Conservation (phyloP, 352 stramenopile species). For the Globisporangium sylvaticum region DNA sequence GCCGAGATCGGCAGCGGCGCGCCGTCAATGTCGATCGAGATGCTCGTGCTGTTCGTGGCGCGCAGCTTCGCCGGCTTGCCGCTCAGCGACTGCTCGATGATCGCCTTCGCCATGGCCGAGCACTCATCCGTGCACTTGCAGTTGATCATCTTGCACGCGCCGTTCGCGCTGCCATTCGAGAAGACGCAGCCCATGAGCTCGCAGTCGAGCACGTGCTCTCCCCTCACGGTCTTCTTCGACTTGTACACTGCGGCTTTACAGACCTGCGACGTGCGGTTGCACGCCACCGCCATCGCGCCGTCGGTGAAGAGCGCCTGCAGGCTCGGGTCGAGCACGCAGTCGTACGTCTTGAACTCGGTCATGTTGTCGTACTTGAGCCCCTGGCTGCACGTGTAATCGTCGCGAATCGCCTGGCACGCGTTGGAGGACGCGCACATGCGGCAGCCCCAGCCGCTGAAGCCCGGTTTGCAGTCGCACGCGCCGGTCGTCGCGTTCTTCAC, state of each 20-base stretch:
- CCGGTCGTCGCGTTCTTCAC: slow-evolving; percentile 43
- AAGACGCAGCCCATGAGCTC: slow-evolving; percentile 52
- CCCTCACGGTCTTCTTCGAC: slow-evolving; percentile 31
- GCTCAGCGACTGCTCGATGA: slow-evolving; percentile 63
- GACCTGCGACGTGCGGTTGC: slow-evolving; percentile 43
- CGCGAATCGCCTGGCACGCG: slow-evolving; percentile 36
- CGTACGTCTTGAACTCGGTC: slow-evolving; percentile 63
- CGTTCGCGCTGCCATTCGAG: slow-evolving; percentile 30
- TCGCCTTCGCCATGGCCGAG: slow-evolving; percentile 51
- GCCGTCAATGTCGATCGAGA: slow-evolving; percentile 66
- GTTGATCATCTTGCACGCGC: slow-evolving; percentile 41
- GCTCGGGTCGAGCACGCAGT: slow-evolving; percentile 43
- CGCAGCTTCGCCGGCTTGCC: slow-evolving; percentile 60
- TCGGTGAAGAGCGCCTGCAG: slow-evolving; percentile 64
- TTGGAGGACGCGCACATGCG: slow-evolving; percentile 43
- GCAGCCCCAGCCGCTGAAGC: slow-evolving; percentile 62
- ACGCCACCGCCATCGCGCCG: slow-evolving; percentile 57
- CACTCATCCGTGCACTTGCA: slow-evolving; percentile 67
- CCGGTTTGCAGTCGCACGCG: slow-evolving; percentile 48
- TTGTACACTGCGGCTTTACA: slow-evolving; percentile 75
- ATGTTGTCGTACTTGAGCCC: slow-evolving; percentile 48
- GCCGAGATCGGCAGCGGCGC: slow-evolving; percentile 65
- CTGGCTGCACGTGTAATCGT: slow-evolving; percentile 38
- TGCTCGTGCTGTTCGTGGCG: slow-evolving; percentile 35
- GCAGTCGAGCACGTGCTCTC: slow-evolving; percentile 73